Conservation (phyloP, 495 filamentous ascomycete genomes). For the Sordaria brevicollis region DNA sequence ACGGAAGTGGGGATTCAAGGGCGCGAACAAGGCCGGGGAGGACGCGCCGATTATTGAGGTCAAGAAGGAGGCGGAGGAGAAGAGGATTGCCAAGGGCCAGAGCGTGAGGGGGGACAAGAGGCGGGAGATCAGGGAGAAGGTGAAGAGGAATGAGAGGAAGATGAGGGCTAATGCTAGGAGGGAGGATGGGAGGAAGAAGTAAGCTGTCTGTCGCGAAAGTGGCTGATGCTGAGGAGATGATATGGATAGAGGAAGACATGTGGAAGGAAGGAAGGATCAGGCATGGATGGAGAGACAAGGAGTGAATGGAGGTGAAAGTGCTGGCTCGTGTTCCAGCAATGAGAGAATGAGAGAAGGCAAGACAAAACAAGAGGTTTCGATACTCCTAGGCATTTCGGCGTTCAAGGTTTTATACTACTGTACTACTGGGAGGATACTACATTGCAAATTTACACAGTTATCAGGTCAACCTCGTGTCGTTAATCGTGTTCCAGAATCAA, state of each 20-base stretch:
- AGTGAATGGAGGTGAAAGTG: neutral
- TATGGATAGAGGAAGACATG: neutral
- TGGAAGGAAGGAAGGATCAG: neutral
- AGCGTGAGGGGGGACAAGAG: slow-evolving; percentile 52
- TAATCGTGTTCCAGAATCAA: no score
- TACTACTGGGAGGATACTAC: no score
- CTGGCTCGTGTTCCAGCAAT: neutral
- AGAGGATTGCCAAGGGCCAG: slow-evolving; percentile 33
- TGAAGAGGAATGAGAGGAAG: slow-evolving; percentile 60
- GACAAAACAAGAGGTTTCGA: neutral
- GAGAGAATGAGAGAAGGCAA: neutral
- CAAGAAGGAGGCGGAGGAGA: slow-evolving; percentile 55
- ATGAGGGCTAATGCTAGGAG: slow-evolving; percentile 57
- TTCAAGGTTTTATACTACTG: no score
- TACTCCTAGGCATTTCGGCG: no score
- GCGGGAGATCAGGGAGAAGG: slow-evolving; percentile 49
- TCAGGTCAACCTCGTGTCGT: no score
- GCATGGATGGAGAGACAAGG: neutral
- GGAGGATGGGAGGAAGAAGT: slow-evolving; percentile 26
- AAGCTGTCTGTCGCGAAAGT: no score
- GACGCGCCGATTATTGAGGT: slow-evolving; percentile 79
- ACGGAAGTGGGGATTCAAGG: slow-evolving; percentile 82
- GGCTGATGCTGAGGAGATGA: neutral
- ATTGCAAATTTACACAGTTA: no score
- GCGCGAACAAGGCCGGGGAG: slow-evolving; percentile 66